A percentile compares a stretch with the other conserved stretches of the same genome.
These are phyloP conservation scores for Knoxdaviesia proteae DNA, from an alignment of 2,329 filamentous ascomycete genomes.

Conservation along the genomic window DNA sequence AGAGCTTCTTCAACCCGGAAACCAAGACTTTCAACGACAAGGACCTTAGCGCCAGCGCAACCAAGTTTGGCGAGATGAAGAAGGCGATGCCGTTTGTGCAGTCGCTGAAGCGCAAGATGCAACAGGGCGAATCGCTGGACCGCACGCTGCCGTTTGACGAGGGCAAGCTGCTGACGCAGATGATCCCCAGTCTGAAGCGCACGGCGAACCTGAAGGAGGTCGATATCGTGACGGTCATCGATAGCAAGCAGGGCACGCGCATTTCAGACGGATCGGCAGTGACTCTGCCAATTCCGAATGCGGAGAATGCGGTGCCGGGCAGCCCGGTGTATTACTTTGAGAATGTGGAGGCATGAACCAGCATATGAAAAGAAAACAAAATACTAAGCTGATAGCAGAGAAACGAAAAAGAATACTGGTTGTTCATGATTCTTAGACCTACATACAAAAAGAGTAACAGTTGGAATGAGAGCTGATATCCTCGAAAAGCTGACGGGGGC, in stretches of 20 bases:
- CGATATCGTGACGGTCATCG: conserved; percentile 50
- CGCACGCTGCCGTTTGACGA: conserved; percentile 79
- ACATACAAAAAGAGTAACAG: no score
- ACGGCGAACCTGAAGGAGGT: conserved; percentile 48
- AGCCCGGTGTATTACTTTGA: conserved; percentile 67
- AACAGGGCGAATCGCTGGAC: conserved; percentile 63
- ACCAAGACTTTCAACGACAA: conserved; percentile 56
- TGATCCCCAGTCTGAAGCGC: conserved; percentile 61
- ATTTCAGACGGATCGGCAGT: conserved; percentile 32
- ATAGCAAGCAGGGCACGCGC: conserved; percentile 41
- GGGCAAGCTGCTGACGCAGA: conserved; percentile 49
- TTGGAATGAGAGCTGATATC: no score
- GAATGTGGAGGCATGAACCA: conserved; percentile 38
- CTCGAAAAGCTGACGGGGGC: no score
- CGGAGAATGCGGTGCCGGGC: conserved; percentile 63
- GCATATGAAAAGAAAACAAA: not conserved
- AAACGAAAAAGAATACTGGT: no score
- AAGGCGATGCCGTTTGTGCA: conserved; percentile 97
- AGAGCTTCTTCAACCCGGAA: conserved; percentile 42
- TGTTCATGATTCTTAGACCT: no score
- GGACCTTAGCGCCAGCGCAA: conserved; percentile 54
- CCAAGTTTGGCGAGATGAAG: conserved; percentile 79
- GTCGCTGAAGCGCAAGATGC: conserved; percentile 60
- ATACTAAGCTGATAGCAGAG: no score
- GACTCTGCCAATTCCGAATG: conserved; percentile 32